These are phyloP conservation scores for Magnaporthales sp. DNA, from an alignment of 2,329 filamentous ascomycete species.

Conservation along the genomic window DNA sequence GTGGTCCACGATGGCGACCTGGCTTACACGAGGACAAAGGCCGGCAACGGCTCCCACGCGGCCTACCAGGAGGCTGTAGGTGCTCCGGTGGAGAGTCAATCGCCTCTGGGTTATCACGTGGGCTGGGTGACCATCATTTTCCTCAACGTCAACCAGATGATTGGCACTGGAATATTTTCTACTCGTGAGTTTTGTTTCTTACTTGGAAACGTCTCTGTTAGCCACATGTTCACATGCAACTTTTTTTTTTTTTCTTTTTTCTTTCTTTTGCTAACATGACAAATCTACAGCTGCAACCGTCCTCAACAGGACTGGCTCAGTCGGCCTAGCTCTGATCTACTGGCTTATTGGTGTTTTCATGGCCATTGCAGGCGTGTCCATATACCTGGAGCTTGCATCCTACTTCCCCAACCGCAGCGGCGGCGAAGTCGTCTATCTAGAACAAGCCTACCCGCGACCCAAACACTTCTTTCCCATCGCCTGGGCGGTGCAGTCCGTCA, in stretches of 20 bases:
- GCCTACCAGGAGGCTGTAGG: constrained; percentile 46
- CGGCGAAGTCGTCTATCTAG: constrained; percentile 58
- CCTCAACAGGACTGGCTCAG: constrained; percentile 49
- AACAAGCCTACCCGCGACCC: constrained; percentile 58
- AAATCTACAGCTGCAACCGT: constrained; percentile 41
- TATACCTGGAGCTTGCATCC: constrained; percentile 55
- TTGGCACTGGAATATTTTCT: constrained; percentile 54
- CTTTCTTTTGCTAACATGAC: neutral
- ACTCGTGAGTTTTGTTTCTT: constrained; percentile 40
- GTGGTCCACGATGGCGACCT: constrained; percentile 29
- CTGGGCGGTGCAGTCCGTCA: constrained; percentile 54
- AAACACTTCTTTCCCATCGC: constrained; percentile 55
- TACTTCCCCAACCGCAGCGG: constrained; percentile 61
- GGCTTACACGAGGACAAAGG: constrained; percentile 27
- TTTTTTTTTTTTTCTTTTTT: neutral
- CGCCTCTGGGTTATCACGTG: constrained; percentile 53
- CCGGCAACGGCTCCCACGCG: constrained; percentile 13
- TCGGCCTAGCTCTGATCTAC: constrained; percentile 54
- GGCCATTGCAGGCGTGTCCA: constrained; percentile 41
- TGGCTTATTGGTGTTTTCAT: constrained; percentile 57
- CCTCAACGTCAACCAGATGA: constrained; percentile 53
- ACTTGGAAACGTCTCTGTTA: too few species aligned
- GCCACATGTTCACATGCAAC: too few species aligned
- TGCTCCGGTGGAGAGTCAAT: constrained; percentile 49
- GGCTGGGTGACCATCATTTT: constrained; percentile 46